phyloP scores from a whole-genome alignment of 2,329 filamentous ascomycete species.

The Ceratocystis cubensis region DNA sequence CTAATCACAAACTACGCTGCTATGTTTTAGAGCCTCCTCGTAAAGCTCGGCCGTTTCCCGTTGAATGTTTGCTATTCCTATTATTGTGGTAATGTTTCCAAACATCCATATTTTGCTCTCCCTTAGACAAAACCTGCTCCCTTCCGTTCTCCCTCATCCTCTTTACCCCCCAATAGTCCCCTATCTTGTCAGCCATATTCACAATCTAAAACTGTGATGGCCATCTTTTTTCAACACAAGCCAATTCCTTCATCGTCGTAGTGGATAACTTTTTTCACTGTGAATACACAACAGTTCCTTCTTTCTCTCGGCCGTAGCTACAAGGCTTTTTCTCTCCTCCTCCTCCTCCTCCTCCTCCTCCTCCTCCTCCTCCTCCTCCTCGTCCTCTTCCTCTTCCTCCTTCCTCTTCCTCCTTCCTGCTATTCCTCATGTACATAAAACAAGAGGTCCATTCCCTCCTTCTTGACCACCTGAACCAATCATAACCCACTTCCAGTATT shows the following conservation, averaged over 20 bases:
- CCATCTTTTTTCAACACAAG: neutral
- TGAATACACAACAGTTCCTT: neutral
- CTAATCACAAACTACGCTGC: neutral
- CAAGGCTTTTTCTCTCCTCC: neutral
- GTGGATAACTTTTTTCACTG: neutral
- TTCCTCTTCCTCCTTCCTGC: neutral
- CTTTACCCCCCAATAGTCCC: neutral
- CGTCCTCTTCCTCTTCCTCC: neutral
- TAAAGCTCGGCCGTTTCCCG: neutral
- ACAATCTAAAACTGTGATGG: neutral
- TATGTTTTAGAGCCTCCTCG: neutral
- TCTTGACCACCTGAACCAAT: neutral
- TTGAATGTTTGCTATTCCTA: neutral
- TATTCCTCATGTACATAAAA: neutral
- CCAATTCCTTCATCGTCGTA: neutral
- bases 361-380: neutral
- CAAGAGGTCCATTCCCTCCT: neutral
- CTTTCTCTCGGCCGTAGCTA: neutral
- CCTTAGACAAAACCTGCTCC: too few species aligned
- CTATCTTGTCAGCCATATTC: neutral
- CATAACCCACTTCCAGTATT: neutral
- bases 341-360: neutral
- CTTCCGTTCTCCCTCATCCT: too few species aligned
- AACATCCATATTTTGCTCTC: too few species aligned
- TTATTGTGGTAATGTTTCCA: too few species aligned